Evolutionary conservation across 345 rosid species (phyloP).

Genomic region (Anastatica hierochuntica): DNA sequence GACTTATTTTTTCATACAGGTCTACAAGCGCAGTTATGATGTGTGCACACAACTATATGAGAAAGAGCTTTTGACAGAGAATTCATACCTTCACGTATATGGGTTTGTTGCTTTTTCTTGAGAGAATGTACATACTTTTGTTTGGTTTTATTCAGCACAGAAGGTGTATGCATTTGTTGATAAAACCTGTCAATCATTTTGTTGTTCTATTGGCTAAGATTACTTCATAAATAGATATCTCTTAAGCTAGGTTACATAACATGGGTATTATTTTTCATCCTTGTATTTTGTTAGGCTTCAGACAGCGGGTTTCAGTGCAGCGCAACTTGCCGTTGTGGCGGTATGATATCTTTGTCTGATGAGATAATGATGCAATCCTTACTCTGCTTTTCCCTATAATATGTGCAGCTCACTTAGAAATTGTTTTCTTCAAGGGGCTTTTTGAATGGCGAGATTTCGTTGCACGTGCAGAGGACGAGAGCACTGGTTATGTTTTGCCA

Average conservation of each 20-base stretch:
- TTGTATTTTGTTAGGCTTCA: constrained; percentile 48
- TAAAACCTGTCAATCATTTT: neutral
- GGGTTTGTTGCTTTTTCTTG: constrained; percentile 47
- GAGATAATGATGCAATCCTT: neutral
- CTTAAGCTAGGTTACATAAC: neutral
- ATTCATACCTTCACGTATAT: constrained; percentile 69
- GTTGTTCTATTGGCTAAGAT: neutral
- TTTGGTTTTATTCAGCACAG: neutral
- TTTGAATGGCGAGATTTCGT: constrained; percentile 78
- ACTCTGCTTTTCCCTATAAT: constrained; percentile 1
- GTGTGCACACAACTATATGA: constrained; percentile 80
- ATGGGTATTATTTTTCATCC: neutral
- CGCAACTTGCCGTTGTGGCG: constrained; percentile 78
- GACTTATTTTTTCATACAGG: constrained; percentile 38
- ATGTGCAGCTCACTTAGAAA: neutral
- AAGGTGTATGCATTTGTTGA: neutral
- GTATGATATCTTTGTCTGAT: constrained; percentile 28
- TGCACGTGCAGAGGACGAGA: constrained; percentile 92
- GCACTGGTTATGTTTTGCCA: constrained; percentile 86
- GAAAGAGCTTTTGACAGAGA: constrained; percentile 78
- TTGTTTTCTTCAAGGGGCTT: constrained; percentile 49
- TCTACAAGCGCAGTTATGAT: constrained; percentile 74
- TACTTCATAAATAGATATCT: neutral
- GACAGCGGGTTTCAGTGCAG: constrained; percentile 56
- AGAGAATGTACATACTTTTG: constrained; percentile 1